Conservation (phyloP, 306 rosid species). For the cucumber (Cucumis sativus) region DNA sequence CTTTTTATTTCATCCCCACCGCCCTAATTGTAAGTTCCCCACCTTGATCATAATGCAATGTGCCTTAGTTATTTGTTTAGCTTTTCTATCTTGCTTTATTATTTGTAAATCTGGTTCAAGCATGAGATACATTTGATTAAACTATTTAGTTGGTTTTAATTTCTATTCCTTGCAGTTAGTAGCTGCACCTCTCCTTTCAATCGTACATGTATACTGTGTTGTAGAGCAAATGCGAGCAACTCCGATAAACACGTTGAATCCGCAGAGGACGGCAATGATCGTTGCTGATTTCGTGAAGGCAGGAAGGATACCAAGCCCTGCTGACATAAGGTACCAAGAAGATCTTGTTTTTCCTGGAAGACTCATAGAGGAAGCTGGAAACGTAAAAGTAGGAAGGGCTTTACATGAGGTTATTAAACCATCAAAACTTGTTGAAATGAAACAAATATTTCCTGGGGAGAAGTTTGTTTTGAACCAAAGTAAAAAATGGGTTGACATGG, state of each 20-base stretch:
- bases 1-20: too few relatives aligned
- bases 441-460: constrained; percentile 51
- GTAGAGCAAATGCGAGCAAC: constrained; percentile 85
- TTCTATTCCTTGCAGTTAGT: constrained; percentile 41
- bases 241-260: constrained; percentile 82
- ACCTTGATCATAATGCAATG: neutral
- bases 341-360: constrained; percentile 55
- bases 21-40: too few relatives aligned
- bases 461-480: constrained; percentile 55
- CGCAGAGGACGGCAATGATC: constrained; percentile 81
- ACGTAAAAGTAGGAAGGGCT: constrained; percentile 64
- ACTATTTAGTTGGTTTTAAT: constrained; percentile 15
- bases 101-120: neutral
- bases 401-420: constrained; percentile 57
- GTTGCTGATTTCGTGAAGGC: constrained; percentile 73
- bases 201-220: constrained; percentile 60
- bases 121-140: neutral
- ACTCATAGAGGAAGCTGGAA: constrained; percentile 67
- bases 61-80: neutral
- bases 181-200: constrained; percentile 59
- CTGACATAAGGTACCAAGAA: constrained; percentile 78
- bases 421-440: constrained; percentile 46
- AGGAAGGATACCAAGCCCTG: constrained; percentile 67
- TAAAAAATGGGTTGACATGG: constrained; percentile 55
- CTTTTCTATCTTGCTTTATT: neutral